Evolutionary conservation across 1,284 basidiomycete genomes (phyloP).

Genomic region (Neolentinus lepideus): DNA sequence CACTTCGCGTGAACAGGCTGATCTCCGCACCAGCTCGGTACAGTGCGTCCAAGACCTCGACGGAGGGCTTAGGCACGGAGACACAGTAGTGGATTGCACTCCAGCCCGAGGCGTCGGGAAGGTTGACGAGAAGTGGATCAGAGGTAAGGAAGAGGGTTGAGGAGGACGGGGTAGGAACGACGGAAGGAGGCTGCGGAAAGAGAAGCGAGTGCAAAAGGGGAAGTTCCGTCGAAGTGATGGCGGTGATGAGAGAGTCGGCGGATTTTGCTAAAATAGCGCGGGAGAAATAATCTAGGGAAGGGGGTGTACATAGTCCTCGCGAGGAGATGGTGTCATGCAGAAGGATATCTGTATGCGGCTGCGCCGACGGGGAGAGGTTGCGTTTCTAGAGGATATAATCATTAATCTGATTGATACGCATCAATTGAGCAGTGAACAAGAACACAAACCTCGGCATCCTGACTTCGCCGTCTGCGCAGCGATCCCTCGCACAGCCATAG

Average conservation of each 20-base stretch:
- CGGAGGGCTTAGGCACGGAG: constrained; percentile 44
- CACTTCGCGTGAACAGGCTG: constrained; percentile 56
- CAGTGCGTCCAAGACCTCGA: constrained; percentile 55
- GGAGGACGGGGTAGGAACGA: constrained; percentile 9
- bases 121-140: constrained; percentile 33
- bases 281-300: constrained; percentile 22
- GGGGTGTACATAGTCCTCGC: constrained; percentile 1
- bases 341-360: constrained; percentile 5
- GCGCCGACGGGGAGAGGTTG: background rate
- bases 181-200: constrained; percentile 33
- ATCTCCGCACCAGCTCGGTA: constrained; percentile 70
- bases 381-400: constrained; percentile 2
- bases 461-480: constrained; percentile 50
- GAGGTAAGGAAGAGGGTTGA: constrained; percentile 9
- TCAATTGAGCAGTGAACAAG: background rate
- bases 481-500: constrained; percentile 64
- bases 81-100: constrained; percentile 64
- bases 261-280: background rate
- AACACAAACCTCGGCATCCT: constrained; percentile 42
- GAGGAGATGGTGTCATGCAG: constrained; percentile 17
- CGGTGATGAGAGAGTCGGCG: constrained; percentile 39
- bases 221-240: constrained; percentile 40
- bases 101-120: constrained; percentile 60
- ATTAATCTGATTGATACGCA: background rate
- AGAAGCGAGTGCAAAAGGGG: constrained; percentile 45